A percentile compares a stretch with the other conserved stretches of the same genome.
Evolutionary conservation across 257 asterid species (phyloP).

Genomic region (Nicotiana obtusifolia): DNA sequence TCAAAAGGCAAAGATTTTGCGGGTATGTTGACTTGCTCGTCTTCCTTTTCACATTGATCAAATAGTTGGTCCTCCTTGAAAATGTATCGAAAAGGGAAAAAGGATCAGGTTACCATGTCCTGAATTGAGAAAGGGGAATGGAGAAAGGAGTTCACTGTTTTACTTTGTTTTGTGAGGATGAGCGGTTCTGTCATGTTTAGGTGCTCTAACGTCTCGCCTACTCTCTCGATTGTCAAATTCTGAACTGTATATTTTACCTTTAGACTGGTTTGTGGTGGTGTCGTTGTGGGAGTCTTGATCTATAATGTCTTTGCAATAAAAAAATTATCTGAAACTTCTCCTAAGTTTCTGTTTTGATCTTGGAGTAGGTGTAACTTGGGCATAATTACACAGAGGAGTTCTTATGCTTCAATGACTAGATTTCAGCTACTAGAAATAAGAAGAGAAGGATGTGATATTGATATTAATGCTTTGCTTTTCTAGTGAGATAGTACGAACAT

Average conservation of each 20-base stretch:
- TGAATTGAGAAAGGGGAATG: neutral
- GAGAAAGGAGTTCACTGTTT: neutral
- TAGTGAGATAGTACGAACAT: neutral
- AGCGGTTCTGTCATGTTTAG: neutral
- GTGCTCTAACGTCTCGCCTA: neutral
- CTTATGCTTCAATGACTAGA: neutral
- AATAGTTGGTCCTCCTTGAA: neutral
- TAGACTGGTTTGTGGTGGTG: neutral
- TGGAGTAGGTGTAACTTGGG: conserved; percentile 1
- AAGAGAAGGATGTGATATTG: neutral
- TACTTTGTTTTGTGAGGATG: neutral
- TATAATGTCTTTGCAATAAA: neutral
- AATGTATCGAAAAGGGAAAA: neutral
- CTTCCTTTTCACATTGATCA: neutral
- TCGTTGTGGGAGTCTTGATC: neutral
- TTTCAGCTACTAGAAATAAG: neutral
- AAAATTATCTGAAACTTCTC: conserved; percentile 1
- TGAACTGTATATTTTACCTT: neutral
- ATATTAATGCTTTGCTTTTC: neutral
- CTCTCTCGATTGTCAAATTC: neutral
- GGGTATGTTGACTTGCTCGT: conserved; percentile 48
- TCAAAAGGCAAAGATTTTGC: conserved; percentile 95
- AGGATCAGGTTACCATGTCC: neutral
- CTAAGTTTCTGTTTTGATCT: neutral
- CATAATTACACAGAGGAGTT: neutral